Conservation (phyloP, 306 rosid species). For the Gastrolobium villosum region DNA sequence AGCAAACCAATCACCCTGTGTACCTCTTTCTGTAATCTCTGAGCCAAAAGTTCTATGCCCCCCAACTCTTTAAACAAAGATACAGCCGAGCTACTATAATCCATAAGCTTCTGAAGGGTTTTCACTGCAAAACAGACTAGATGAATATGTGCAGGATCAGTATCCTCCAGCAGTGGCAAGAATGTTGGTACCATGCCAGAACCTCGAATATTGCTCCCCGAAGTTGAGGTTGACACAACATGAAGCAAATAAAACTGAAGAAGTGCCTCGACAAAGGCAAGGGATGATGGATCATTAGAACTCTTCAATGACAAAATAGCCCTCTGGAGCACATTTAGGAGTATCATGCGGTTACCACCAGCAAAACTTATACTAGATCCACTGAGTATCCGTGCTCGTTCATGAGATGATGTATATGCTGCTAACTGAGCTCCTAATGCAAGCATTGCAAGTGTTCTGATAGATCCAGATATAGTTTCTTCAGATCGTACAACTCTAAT, state of each 20-base stretch:
- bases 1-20: constrained; percentile 78
- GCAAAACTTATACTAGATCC: constrained; percentile 93
- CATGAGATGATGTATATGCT: constrained; percentile 96
- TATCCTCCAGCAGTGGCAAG: constrained; percentile 93
- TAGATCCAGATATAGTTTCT: constrained; percentile 83
- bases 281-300: constrained; percentile 91
- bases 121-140: constrained; percentile 95
- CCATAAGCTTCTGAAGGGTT: constrained; percentile 99
- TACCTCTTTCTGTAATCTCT: constrained; percentile 89
- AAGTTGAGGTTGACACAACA: constrained; percentile 90
- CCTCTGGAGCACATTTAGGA: constrained; percentile 96
- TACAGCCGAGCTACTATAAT: constrained; percentile 95
- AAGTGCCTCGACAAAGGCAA: constrained; percentile 97
- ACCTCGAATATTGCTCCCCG: constrained; percentile 92
- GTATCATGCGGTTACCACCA: constrained; percentile 97
- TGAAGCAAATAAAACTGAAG: constrained; percentile 98
- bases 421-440: constrained; percentile 99
- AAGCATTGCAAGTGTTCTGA: constrained; percentile 97
- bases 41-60: constrained; percentile 91
- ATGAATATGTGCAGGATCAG: constrained; percentile 88
- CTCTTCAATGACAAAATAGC: constrained; percentile 85
- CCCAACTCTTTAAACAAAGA: constrained; percentile 96
- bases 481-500: constrained; percentile 93
- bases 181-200: constrained; percentile 99
- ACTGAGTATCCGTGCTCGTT: constrained; percentile 91